Percentiles rank a stretch among this genome's conserved stretches.
These are phyloP conservation scores for Backusella sp. DNA, from an alignment of 192 early-diverging fungal species.

Conservation along the genomic window DNA sequence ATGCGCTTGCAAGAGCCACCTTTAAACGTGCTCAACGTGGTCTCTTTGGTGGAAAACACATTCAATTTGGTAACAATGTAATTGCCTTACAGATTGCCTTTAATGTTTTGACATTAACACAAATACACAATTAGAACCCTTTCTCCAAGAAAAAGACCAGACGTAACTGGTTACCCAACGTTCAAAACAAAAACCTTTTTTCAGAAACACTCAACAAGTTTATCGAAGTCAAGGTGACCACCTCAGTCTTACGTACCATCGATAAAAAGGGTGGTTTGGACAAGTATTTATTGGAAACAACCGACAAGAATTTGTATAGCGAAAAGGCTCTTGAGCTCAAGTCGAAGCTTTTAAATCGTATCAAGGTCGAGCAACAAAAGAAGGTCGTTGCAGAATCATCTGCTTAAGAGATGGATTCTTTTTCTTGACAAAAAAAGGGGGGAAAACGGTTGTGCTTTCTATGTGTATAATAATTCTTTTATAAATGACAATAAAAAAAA, in stretches of 20 bases:
- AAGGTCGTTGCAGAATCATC: not conserved
- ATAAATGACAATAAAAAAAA: too few relatives aligned
- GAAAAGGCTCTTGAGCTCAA: conserved; percentile 57
- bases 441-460: not conserved
- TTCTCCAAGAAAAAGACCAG: conserved; percentile 72
- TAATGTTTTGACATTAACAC: not conserved
- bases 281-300: conserved; percentile 67
- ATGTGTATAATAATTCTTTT: not conserved
- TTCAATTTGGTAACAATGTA: conserved; percentile 62
- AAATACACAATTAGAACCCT: conserved; percentile 31
- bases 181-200: conserved; percentile 63
- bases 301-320: conserved; percentile 63
- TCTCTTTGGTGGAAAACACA: conserved; percentile 57
- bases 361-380: not conserved
- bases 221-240: conserved; percentile 62
- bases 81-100: not conserved
- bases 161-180: conserved; percentile 78
- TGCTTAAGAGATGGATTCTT: not conserved
- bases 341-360: conserved; percentile 20
- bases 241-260: conserved; percentile 68
- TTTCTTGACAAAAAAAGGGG: not conserved
- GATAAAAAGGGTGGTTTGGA: conserved; percentile 86
- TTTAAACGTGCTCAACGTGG: conserved; percentile 59
- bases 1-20: conserved; percentile 45
- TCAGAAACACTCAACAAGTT: conserved; percentile 60